Evolutionary conservation across 306 rosid genomes (phyloP).

Genomic region (Ormosia emarginata): DNA sequence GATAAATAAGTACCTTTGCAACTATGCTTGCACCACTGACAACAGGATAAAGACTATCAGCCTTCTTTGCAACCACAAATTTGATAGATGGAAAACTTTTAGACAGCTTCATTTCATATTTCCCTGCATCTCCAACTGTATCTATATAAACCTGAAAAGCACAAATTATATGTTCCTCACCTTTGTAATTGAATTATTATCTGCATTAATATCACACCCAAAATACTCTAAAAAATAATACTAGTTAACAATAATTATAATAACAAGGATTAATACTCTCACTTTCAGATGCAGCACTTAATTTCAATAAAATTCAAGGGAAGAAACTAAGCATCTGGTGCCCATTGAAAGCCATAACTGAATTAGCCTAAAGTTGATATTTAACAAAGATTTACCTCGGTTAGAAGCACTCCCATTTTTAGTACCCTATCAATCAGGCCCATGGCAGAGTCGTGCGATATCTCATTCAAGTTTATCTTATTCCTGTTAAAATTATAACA

Average conservation of each 20-base stretch:
- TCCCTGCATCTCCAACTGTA: constrained; percentile 91
- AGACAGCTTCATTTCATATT: constrained; percentile 67
- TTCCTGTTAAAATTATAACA: constrained; percentile 43
- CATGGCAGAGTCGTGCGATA: constrained; percentile 86
- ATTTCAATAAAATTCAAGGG: not conserved
- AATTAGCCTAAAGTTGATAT: not conserved
- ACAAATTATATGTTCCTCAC: not conserved
- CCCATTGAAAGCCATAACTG: not conserved
- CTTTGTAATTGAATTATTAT: not conserved
- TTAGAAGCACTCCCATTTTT: constrained; percentile 80
- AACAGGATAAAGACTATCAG: constrained; percentile 96
- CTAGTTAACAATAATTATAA: not conserved
- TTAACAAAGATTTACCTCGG: constrained; percentile 57
- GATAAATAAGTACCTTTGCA: constrained; percentile 64
- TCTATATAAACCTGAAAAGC: constrained; percentile 79
- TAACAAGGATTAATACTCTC: not conserved
- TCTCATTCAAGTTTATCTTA: constrained; percentile 86
- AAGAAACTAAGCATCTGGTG: not conserved
- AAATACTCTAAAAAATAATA: not conserved
- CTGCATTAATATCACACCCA: not conserved
- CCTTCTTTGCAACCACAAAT: constrained; percentile 96
- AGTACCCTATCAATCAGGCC: constrained; percentile 66
- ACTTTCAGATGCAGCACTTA: not conserved
- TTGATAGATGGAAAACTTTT: constrained; percentile 64
- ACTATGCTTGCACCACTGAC: constrained; percentile 97